A percentile compares a stretch with the other conserved stretches of the same genome.
phyloP scores from a whole-genome alignment of 441 rosid genomes.

The Syzygium malaccense region DNA sequence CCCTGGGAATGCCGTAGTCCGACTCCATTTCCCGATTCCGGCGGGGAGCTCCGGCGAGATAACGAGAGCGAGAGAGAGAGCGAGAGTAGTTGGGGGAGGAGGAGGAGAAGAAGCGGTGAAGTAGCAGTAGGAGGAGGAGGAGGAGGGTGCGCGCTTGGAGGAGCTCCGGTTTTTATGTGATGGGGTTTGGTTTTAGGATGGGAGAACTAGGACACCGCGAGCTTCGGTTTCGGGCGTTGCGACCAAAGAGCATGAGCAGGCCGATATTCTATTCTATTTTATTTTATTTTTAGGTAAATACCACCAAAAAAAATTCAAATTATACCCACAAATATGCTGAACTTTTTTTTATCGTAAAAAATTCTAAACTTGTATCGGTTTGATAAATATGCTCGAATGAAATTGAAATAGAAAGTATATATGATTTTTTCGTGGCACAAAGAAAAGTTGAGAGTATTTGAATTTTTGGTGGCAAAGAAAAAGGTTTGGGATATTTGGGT shows the following conservation, averaged over 20 bases:
- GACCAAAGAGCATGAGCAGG: not conserved
- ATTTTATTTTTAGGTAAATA: too few species aligned
- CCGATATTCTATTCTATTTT: not conserved
- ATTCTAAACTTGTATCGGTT: too few species aligned
- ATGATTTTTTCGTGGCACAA: too few species aligned
- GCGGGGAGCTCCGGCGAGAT: not conserved
- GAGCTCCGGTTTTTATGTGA: not conserved
- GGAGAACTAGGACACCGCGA: not conserved
- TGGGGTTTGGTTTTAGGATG: not conserved
- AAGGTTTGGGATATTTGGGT: too few species aligned
- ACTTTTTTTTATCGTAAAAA: too few species aligned
- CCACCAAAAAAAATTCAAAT: too few species aligned
- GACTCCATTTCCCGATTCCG: constrained; percentile 55
- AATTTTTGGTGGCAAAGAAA: too few species aligned
- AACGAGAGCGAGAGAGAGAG: not conserved
- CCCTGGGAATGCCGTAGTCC: constrained; percentile 90
- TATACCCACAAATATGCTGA: too few species aligned
- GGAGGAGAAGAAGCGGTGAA: not conserved
- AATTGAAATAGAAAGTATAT: too few species aligned
- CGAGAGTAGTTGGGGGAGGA: not conserved
- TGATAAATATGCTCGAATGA: too few species aligned
- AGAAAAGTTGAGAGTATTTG: too few species aligned
- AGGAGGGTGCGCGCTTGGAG: not conserved
- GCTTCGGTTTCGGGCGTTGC: not conserved
- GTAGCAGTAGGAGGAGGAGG: not conserved